Conservation (phyloP, 2,329 filamentous ascomycete genomes). For the Cytospora piceicola region DNA sequence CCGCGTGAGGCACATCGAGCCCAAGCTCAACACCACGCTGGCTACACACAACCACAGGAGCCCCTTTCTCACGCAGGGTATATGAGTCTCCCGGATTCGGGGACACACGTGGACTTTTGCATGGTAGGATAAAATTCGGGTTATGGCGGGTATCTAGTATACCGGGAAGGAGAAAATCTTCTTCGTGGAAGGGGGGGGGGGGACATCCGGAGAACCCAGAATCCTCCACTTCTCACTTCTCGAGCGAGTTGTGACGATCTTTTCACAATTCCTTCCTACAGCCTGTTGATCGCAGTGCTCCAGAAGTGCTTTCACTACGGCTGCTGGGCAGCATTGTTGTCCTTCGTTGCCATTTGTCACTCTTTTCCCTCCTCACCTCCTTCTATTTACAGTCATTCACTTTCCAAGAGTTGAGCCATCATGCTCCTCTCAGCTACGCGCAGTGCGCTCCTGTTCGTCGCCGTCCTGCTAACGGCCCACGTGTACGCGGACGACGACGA, state of each 20-base stretch:
- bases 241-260: slow-evolving; percentile 19
- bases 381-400: neutral
- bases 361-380: neutral
- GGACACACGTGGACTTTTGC: neutral
- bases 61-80: slow-evolving; percentile 18
- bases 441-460: slow-evolving; percentile 16
- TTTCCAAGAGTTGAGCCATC: slow-evolving; percentile 15
- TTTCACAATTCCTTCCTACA: neutral
- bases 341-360: slow-evolving; percentile 3
- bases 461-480: slow-evolving; percentile 10
- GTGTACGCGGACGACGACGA: slow-evolving; percentile 17
- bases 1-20: slow-evolving; percentile 7
- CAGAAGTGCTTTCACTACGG: slow-evolving; percentile 27
- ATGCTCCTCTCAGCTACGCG: slow-evolving; percentile 25
- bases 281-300: slow-evolving; percentile 28
- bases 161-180: slow-evolving; percentile 11
- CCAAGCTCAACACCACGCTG: slow-evolving; percentile 3
- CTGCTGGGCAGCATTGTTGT: slow-evolving; percentile 28
- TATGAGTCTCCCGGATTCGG: neutral
- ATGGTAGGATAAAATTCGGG: slow-evolving; percentile 1
- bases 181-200: slow-evolving; percentile 8
- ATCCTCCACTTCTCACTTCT: slow-evolving; percentile 20
- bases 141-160: neutral
- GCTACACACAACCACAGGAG: neutral
- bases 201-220: neutral